Evolutionary conservation across 345 rosid species (phyloP).

Genomic region (Limnanthes douglasii): DNA sequence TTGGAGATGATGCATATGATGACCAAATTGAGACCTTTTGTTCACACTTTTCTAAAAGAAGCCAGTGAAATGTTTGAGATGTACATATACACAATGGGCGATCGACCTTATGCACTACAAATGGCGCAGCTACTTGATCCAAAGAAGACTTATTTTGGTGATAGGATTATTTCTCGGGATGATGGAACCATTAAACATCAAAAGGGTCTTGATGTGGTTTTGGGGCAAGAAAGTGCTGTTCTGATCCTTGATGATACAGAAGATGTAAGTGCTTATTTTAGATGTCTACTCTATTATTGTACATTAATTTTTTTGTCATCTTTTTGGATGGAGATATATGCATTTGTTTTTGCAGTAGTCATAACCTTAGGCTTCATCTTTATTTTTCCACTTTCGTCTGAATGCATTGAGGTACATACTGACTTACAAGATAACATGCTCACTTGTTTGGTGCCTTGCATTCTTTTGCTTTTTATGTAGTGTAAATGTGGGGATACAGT

Average conservation of each 20-base stretch:
- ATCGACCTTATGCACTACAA: conserved; percentile 41
- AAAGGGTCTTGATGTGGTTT: conserved; percentile 57
- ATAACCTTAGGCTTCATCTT: too few relatives aligned
- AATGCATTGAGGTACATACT: too few relatives aligned
- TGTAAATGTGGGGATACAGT: too few relatives aligned
- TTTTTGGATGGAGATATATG: background rate
- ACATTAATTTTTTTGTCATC: background rate
- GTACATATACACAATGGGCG: conserved; percentile 72
- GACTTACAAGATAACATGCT: too few relatives aligned
- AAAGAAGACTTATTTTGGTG: conserved; percentile 25
- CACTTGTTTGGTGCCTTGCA: too few relatives aligned
- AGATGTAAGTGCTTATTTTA: conserved; percentile 20
- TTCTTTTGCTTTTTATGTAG: too few relatives aligned
- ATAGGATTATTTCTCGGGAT: conserved; percentile 51
- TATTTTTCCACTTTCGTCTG: too few relatives aligned
- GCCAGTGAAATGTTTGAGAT: conserved; percentile 58
- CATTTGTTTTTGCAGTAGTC: too few relatives aligned
- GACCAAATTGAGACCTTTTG: conserved; percentile 63
- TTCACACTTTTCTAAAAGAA: conserved; percentile 42
- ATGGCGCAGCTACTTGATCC: conserved; percentile 74
- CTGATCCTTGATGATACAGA: conserved; percentile 66
- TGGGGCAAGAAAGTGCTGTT: conserved; percentile 62
- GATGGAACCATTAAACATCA: conserved; percentile 61
- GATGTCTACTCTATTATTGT: background rate
- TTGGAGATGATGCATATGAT: conserved; percentile 42